phyloP scores from a whole-genome alignment of 2,329 filamentous ascomycete genomes.

The Dothidotthia symphoricarpi region DNA sequence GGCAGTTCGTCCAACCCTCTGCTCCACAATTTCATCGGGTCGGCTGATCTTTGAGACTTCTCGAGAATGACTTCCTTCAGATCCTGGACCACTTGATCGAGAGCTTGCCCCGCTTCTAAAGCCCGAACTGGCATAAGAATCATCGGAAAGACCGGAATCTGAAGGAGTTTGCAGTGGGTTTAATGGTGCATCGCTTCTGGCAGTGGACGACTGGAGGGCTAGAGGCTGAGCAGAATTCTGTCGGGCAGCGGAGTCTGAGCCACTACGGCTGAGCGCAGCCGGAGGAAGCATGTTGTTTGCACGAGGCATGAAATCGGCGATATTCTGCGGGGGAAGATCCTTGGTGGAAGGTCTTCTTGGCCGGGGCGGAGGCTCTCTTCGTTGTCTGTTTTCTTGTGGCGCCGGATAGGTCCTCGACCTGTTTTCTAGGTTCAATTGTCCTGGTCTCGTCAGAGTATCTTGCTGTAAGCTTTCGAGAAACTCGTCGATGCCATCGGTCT shows the following conservation, averaged over 20 bases:
- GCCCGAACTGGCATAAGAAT: constrained; percentile 37
- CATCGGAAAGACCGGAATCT: constrained; percentile 43
- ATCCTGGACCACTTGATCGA: constrained; percentile 41
- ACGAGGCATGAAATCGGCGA: constrained; percentile 19
- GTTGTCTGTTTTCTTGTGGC: constrained; percentile 24
- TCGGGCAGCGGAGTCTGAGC: constrained; percentile 12
- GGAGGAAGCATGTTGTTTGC: constrained; percentile 23
- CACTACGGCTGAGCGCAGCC: constrained; percentile 8
- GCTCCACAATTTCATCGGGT: constrained; percentile 23
- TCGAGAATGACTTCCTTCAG: constrained; percentile 37
- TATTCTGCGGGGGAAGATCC: constrained; percentile 18
- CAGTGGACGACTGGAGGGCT: constrained; percentile 20
- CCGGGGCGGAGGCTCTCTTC: constrained; percentile 18
- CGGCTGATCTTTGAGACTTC: constrained; percentile 30
- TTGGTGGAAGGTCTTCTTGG: constrained; percentile 32
- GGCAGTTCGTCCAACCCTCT: constrained; percentile 24
- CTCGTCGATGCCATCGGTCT: constrained; percentile 39
- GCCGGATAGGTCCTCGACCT: constrained; percentile 20
- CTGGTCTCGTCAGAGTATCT: constrained; percentile 22
- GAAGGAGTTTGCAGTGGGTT: constrained; percentile 40
- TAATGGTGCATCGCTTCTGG: constrained; percentile 22
- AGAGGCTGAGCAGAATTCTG: constrained; percentile 5
- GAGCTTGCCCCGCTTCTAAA: constrained; percentile 39
- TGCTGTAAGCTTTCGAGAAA: constrained; percentile 40
- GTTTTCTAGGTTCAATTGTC: constrained; percentile 16